These are phyloP conservation scores for Metarhizium humberi DNA, from an alignment of 2,329 filamentous ascomycete genomes.

Conservation along the genomic window DNA sequence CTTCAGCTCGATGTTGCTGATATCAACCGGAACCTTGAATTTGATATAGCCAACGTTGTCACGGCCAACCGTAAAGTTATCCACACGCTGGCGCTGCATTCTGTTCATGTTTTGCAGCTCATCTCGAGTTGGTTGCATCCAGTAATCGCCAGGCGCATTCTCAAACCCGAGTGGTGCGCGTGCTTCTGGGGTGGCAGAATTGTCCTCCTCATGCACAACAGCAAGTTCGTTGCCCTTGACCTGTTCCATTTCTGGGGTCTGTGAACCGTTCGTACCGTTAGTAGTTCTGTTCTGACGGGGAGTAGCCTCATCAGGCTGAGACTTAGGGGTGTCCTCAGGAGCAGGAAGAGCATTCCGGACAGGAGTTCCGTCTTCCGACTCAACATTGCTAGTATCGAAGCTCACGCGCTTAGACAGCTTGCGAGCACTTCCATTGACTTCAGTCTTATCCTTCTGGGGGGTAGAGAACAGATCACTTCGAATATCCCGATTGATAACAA, in stretches of 20 bases:
- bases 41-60: conserved; percentile 70
- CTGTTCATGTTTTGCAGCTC: conserved; percentile 74
- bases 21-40: conserved; percentile 75
- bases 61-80: conserved; percentile 73
- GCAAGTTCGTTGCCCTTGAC: conserved; percentile 67
- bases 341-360: conserved; percentile 25
- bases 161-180: conserved; percentile 21
- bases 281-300: conserved; percentile 46
- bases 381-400: conserved; percentile 62
- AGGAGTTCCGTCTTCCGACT: conserved; percentile 24
- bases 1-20: conserved; percentile 70
- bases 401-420: conserved; percentile 80
- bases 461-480: conserved; percentile 62
- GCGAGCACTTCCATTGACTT: conserved; percentile 30
- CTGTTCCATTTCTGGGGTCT: conserved; percentile 59
- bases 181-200: conserved; percentile 18
- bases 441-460: conserved; percentile 42
- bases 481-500: conserved; percentile 85
- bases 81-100: conserved; percentile 65
- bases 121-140: conserved; percentile 68
- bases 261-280: conserved; percentile 18
- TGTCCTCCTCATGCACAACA: conserved; percentile 65
- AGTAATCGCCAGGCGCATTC: conserved; percentile 66
- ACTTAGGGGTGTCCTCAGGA: conserved; percentile 19
- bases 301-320: conserved; percentile 24